Evolutionary conservation across 78 protist species (phyloP), one percentile per base, ranked within the genome.

Genomic region (Protostelium mycophagum): DNA sequence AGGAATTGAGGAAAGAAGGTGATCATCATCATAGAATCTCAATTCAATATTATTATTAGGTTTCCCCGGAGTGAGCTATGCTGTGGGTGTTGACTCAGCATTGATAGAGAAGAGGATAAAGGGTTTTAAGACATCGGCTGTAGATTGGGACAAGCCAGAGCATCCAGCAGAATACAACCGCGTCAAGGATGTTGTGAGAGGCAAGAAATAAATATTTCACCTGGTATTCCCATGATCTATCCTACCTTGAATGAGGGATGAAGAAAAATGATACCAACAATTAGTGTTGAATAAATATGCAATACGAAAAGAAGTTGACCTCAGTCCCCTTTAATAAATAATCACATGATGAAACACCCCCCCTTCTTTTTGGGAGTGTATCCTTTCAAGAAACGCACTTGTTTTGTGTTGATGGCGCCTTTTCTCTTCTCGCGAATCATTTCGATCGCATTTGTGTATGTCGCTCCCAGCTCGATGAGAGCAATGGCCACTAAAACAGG

Each of bases 401-500:
- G 96, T 73, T 90, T 91, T 35, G 86, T 89, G 86, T 91, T 94
- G 88, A 94, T 87, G 1, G 94, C 90, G 0, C 96, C 96, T 25
- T 93, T 38, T 87, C 96, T 86, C 83, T 73, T 91, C 38, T 89
- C 87, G 83, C 95, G 92, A 84, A 92, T 92, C 29, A 86, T 85
- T 23, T 88, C 90, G 16, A 91, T 91, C 25, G 96, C 96, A 36
- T 91, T 92, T 5, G 91, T 85, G 16, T 93, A 89, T 37, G 86
- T 89, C 91, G 91, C 87, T 10, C 96, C 96, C 1, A 35, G 36
- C 37, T 94, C 96, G 63, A 94, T 94, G 5, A 94, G 84, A 34
- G 96, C 96, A 34, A 94, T 89, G 34, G 96, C 96, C 9, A 94
- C 96, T 36, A 94, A 83, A 36, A 94, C 93, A 28, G 96, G 96